Base-by-base conservation (phyloP, 192 early-diverging fungal species). In the Backusella tuberculispora region DNA sequence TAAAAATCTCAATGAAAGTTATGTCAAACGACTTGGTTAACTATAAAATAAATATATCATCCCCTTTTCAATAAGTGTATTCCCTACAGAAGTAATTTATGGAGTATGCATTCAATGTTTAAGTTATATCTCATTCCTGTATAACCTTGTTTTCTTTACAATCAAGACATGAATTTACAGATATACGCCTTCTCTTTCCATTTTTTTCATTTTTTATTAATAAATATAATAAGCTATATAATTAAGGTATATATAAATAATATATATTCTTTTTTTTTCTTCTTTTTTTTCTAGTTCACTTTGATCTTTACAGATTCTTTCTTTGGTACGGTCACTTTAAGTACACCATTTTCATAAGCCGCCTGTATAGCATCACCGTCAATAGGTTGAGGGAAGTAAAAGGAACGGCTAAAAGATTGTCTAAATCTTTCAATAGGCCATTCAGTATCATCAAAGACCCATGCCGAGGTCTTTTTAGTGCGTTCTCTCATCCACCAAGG, bases 401-500 rank as follows among this genome's bases (percentile, higher is more conserved):
- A 60, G 3, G 53, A 60, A 19, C 53, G 53, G 4, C 53, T 60
- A 60, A 60, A 60, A 24, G 53, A 60, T n/a, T 60, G 9, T 60
- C 53, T 24, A 26, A 60, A 60, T 9, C 53, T 19, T 3, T 60
- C 53, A 26, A 13, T 9, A 26, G 53, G 53, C 53, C 53, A 60
- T 60, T 60, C 26, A 13, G 53, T 9, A 60, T 60, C 53, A 60
- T 60, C 53, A 60, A 60, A 19, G 10, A 60, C 53, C 53, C 53
- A 60, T 60, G 29, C 29, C 29, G 53, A 13, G 21, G 19, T 60
- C 13, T 60, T 60, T 10, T 26, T 26, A 21, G 53, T 26, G 12
- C 53, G 53, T 24, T 60, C 53, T 60, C 21, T 60, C 9, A n/a
- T 60, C 53, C 53, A 60, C 53, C 53, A 60, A 60, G 53, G 53